phyloP scores from a whole-genome alignment of 345 rosid species.

The Bruguiera parviflora region DNA sequence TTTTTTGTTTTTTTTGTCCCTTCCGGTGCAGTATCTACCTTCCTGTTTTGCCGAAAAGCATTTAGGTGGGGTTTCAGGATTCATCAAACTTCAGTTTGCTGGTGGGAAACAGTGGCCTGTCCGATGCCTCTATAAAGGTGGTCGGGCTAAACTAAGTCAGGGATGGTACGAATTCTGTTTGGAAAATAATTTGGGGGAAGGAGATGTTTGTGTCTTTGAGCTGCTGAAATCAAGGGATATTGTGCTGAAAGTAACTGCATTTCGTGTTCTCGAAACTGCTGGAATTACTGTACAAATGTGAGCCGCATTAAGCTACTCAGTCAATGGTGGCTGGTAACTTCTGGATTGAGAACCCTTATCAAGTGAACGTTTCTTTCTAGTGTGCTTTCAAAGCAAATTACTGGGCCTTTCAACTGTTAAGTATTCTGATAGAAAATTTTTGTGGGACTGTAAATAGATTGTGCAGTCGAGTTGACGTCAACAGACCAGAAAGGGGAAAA shows the following conservation, averaged over 20 bases:
- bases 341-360: conserved; percentile 17
- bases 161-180: conserved; percentile 91
- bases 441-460: conserved; percentile 45
- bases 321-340: conserved; percentile 15
- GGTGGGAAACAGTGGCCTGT: conserved; percentile 84
- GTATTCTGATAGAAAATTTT: conserved; percentile 21
- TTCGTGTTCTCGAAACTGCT: conserved; percentile 45
- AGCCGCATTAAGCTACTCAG: conserved; percentile 16
- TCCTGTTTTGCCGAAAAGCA: conserved; percentile 83
- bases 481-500: conserved; percentile 2
- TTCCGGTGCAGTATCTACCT: conserved; percentile 62
- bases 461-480: conserved; percentile 26
- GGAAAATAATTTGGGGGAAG: conserved; percentile 83
- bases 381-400: conserved; percentile 19
- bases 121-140: conserved; percentile 81
- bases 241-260: conserved; percentile 75
- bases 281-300: conserved; percentile 18
- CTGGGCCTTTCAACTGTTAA: conserved; percentile 21
- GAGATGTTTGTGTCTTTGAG: conserved; percentile 83
- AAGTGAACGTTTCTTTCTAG: conserved; percentile 12
- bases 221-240: conserved; percentile 63
- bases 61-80: conserved; percentile 75
- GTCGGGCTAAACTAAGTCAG: conserved; percentile 78
- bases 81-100: conserved; percentile 71
- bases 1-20: conserved; percentile 8